Conservation (phyloP, 2,329 filamentous ascomycete species). For the Fusarium sp. region DNA sequence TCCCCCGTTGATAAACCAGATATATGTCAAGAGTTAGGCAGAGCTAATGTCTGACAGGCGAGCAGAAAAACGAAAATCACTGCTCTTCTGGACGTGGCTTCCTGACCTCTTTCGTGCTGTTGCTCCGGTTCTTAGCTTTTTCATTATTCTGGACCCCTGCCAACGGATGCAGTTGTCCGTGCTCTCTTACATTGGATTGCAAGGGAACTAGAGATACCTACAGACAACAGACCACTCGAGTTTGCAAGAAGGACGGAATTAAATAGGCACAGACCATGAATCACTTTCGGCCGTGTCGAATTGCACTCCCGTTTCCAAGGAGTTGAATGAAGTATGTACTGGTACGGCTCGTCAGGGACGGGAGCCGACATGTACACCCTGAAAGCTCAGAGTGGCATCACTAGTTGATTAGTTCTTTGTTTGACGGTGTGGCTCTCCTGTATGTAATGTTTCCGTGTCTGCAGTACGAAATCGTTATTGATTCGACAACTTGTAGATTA, state of each 20-base stretch:
- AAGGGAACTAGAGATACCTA: constrained; percentile 23
- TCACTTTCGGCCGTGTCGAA: constrained; percentile 7
- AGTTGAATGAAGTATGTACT: neutral
- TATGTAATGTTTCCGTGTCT: constrained; percentile 1
- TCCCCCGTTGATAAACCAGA: constrained; percentile 10
- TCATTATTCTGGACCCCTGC: constrained; percentile 23
- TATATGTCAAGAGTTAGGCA: constrained; percentile 1
- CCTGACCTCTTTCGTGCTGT: constrained; percentile 21
- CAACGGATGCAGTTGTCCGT: constrained; percentile 28
- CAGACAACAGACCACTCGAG: constrained; percentile 1
- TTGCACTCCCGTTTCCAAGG: constrained; percentile 6
- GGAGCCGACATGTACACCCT: constrained; percentile 3
- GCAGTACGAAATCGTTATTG: neutral
- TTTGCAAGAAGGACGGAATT: constrained; percentile 28
- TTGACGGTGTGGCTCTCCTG: constrained; percentile 21
- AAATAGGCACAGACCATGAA: constrained; percentile 30
- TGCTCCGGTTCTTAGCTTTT: constrained; percentile 3
- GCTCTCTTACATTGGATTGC: constrained; percentile 23
- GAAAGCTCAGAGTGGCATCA: constrained; percentile 31
- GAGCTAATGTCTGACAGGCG: constrained; percentile 3
- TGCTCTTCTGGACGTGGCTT: constrained; percentile 27
- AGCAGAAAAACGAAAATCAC: constrained; percentile 19
- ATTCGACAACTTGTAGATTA: constrained; percentile 17
- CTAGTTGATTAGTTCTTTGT: constrained; percentile 2
- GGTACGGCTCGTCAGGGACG: neutral